Base-by-base conservation (phyloP, 139 green algal species). In the Nannochloris sp. region DNA sequence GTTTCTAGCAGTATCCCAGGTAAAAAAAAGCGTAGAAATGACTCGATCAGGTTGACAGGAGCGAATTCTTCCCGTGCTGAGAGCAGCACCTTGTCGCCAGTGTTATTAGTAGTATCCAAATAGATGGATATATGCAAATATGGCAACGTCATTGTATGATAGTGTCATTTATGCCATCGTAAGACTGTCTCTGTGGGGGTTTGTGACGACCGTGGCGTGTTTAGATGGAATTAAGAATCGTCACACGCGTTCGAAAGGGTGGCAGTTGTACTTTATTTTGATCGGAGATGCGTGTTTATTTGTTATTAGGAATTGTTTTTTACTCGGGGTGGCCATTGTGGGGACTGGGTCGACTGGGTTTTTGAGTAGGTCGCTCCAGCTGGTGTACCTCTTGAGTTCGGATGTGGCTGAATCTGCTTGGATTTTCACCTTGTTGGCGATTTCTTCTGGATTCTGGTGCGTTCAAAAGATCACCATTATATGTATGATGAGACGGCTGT, bases 371-470 rank as follows among this genome's bases (percentile, higher is more conserved):
- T 9, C 23, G 14, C 25, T 59, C 12, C 12, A 25, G 50, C 23
- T 33, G 11, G 31, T 59, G n/a, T 84, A 75, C 62, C 77, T 84
- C 56, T 78, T 84, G 53, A 80, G 80, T 61, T 61, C 71, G 9
- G 65, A 84, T 44, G 11, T 83, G 4, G 76, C 75, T 14, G 66
- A 79, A 4, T 57, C 51, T n/a, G 65, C 33, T 33, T 76, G 63
- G 31, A 61, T 79, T 16, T 74, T 68, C 13, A 75, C 76, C 37
- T 62, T 84, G 20, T 65, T 84, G 30, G 13, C 56, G 1, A 73
- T 84, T 37, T 70, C 78, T 14, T 71, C 78, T 11, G 78, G 78
- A 12, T 79, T 66, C 53, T 84, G 77, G 77, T 83, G n/a, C n/a
- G 31, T 58, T 40, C 16, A 48, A 3, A n/a, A 49, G 29, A 8